phyloP scores from a whole-genome alignment of 2,329 filamentous ascomycete species.

The Sclerotinia minor region DNA sequence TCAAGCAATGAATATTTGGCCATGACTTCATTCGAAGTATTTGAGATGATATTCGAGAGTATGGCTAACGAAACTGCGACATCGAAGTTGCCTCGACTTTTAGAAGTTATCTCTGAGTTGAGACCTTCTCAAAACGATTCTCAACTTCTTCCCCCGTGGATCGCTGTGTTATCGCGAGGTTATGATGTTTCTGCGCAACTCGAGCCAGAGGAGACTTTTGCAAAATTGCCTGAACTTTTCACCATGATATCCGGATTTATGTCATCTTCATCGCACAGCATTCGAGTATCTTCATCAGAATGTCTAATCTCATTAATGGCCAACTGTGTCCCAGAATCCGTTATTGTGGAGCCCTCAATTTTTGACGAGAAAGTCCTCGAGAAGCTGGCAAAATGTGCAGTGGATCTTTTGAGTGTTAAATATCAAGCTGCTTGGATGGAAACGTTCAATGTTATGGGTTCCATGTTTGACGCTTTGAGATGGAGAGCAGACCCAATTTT shows the following conservation, averaged over 20 bases:
- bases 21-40: slow-evolving; percentile 94
- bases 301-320: slow-evolving; percentile 90
- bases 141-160: slow-evolving; percentile 92
- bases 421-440: slow-evolving; percentile 95
- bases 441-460: slow-evolving; percentile 83
- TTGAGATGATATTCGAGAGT: slow-evolving; percentile 92
- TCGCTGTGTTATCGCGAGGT: slow-evolving; percentile 89
- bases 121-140: slow-evolving; percentile 92
- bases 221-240: slow-evolving; percentile 84
- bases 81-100: slow-evolving; percentile 81
- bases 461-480: slow-evolving; percentile 81
- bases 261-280: slow-evolving; percentile 85
- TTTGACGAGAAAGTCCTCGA: slow-evolving; percentile 89
- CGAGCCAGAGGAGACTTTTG: slow-evolving; percentile 86
- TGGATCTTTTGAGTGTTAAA: slow-evolving; percentile 78
- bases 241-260: slow-evolving; percentile 77
- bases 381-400: slow-evolving; percentile 72
- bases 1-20: slow-evolving; percentile 94
- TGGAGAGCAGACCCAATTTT: slow-evolving; percentile 84
- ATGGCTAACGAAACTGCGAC: slow-evolving; percentile 86
- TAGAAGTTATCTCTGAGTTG: slow-evolving; percentile 89
- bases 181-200: slow-evolving; percentile 93
- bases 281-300: slow-evolving; percentile 90
- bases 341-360: slow-evolving; percentile 83
- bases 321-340: slow-evolving; percentile 81